phyloP scores from a whole-genome alignment of 805 yeast species.

The Zygotorulaspora chibaensis region DNA sequence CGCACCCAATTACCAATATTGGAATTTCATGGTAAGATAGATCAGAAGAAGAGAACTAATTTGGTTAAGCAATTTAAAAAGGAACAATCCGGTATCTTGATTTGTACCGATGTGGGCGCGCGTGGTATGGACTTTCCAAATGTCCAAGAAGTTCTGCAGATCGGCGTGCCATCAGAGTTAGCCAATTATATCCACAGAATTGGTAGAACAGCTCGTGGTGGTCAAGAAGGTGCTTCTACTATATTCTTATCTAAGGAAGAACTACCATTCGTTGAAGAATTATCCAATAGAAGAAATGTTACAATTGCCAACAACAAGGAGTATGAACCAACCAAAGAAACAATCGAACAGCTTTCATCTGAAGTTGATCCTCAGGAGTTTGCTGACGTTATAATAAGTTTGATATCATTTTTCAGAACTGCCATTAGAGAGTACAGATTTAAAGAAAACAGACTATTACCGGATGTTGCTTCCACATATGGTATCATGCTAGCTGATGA shows the following conservation, averaged over 20 bases:
- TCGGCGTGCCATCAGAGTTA: slow-evolving; percentile 67
- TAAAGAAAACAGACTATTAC: slow-evolving; percentile 20
- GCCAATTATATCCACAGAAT: slow-evolving; percentile 88
- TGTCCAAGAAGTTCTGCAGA: slow-evolving; percentile 79
- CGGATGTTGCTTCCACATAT: slow-evolving; percentile 24
- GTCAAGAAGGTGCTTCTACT: slow-evolving; percentile 67
- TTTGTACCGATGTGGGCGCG: slow-evolving; percentile 91
- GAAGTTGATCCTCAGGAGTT: slow-evolving; percentile 26
- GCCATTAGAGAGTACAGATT: slow-evolving; percentile 34
- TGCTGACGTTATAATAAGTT: slow-evolving; percentile 33
- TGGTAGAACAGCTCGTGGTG: slow-evolving; percentile 96
- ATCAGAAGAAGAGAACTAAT: slow-evolving; percentile 64
- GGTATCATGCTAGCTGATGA: slow-evolving; percentile 26
- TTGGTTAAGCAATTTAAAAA: slow-evolving; percentile 52
- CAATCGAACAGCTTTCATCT: slow-evolving; percentile 26
- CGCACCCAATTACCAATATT: slow-evolving; percentile 31
- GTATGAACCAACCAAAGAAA: slow-evolving; percentile 38
- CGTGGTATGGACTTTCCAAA: slow-evolving; percentile 94
- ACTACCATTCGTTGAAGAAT: slow-evolving; percentile 46
- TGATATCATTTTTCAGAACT: slow-evolving; percentile 38
- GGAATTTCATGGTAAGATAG: slow-evolving; percentile 68
- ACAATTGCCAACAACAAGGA: slow-evolving; percentile 43
- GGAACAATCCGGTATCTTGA: slow-evolving; percentile 50
- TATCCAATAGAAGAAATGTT: slow-evolving; percentile 51
- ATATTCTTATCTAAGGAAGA: slow-evolving; percentile 57